Evolutionary conservation across 106 monocot species (phyloP).

Genomic region (Phalaenopsis equestris): DNA sequence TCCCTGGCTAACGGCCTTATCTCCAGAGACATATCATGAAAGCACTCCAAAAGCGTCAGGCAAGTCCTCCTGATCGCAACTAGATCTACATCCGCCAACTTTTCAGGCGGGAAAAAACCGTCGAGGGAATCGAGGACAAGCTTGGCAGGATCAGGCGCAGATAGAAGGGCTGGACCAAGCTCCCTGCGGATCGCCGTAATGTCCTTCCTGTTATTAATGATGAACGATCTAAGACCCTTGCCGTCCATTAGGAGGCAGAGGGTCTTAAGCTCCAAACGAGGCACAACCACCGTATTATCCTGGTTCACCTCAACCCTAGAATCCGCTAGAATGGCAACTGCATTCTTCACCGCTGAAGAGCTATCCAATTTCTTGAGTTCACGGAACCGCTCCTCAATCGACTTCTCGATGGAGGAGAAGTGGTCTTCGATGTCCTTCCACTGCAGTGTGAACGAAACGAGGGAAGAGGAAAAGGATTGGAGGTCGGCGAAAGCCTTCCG

Average conservation of each 20-base stretch:
- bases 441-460: constrained; percentile 34
- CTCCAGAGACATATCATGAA: background rate
- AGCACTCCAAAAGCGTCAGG: background rate
- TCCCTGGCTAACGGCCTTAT: constrained; percentile 1
- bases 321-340: background rate
- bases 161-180: background rate
- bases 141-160: background rate
- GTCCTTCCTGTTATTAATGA: background rate
- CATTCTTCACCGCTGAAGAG: background rate
- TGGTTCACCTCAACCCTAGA: background rate
- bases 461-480: constrained; percentile 30
- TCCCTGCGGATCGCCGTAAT: background rate
- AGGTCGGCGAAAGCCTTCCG: constrained; percentile 37
- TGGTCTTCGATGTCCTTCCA: constrained; percentile 53
- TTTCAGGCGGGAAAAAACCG: background rate
- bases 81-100: background rate
- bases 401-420: constrained; percentile 25
- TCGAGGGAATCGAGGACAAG: constrained; percentile 6
- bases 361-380: constrained; percentile 21
- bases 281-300: constrained; percentile 9
- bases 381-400: constrained; percentile 35
- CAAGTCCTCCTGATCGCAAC: background rate
- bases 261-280: constrained; percentile 24
- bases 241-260: constrained; percentile 45
- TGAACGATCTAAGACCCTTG: constrained; percentile 13